Conservation (phyloP, 495 filamentous ascomycete genomes). For the Daldinia childiae region DNA sequence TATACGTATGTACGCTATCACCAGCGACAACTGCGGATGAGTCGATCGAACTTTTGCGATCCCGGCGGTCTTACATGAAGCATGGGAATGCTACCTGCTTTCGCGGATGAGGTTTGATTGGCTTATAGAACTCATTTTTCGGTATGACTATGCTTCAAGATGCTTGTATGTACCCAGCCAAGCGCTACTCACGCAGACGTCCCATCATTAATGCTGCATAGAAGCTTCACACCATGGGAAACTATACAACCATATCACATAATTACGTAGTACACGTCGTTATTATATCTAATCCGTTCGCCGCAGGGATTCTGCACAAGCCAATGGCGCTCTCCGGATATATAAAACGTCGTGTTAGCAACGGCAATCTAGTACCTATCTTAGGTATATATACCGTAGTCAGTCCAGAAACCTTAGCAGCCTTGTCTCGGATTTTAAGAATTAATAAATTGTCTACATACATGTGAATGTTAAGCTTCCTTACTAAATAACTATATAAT, state of each 20-base stretch:
- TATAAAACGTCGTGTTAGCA: slow-evolving; percentile 32
- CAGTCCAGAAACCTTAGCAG: neutral
- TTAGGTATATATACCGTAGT: neutral
- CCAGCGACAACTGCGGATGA: slow-evolving; percentile 30
- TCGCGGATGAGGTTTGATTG: slow-evolving; percentile 20
- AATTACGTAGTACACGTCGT: slow-evolving; percentile 38
- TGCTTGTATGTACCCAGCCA: slow-evolving; percentile 32
- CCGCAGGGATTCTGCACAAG: slow-evolving; percentile 24
- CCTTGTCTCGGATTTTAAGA: neutral
- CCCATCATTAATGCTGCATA: slow-evolving; percentile 24
- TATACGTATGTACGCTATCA: slow-evolving; percentile 24
- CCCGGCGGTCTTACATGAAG: slow-evolving; percentile 30
- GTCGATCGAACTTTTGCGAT: slow-evolving; percentile 40
- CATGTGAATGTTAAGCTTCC: neutral
- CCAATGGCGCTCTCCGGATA: slow-evolving; percentile 36
- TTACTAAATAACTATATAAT: no score
- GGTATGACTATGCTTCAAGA: slow-evolving; percentile 12
- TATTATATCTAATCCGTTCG: slow-evolving; percentile 26
- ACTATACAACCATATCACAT: slow-evolving; percentile 21
- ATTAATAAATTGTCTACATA: neutral
- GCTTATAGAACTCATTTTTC: slow-evolving; percentile 12
- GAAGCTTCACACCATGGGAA: slow-evolving; percentile 29
- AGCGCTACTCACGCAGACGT: slow-evolving; percentile 29
- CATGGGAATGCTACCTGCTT: slow-evolving; percentile 22
- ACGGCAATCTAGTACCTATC: slow-evolving; percentile 28